Evolutionary conservation across 2,329 filamentous ascomycete genomes (phyloP).

Genomic region (Trichoderma asperellum): DNA sequence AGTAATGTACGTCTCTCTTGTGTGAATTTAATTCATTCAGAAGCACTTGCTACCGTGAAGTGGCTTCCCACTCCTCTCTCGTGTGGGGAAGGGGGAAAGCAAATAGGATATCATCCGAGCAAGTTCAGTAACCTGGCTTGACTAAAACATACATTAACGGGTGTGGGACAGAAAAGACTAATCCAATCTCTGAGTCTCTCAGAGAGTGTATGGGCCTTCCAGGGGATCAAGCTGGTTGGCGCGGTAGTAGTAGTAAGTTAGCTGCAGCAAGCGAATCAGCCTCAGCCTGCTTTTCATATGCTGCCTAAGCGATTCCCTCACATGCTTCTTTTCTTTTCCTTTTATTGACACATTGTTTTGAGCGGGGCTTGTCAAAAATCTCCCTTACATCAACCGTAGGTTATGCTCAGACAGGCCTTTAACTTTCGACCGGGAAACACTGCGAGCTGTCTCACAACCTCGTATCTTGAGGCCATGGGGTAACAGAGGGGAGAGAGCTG

Average conservation of each 20-base stretch:
- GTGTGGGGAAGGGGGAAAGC: not conserved
- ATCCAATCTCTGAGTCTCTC: not conserved
- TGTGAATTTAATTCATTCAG: not conserved
- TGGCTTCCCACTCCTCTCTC: not conserved
- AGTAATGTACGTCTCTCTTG: not conserved
- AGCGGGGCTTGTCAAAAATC: not conserved
- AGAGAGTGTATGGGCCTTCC: not conserved
- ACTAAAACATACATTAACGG: not conserved
- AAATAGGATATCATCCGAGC: constrained; percentile 10
- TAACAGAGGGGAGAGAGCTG: not conserved
- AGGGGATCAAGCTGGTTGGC: not conserved
- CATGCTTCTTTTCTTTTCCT: not conserved
- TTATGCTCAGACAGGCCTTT: not conserved
- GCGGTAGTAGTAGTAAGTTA: not conserved
- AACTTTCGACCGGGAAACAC: not conserved
- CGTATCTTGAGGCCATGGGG: not conserved
- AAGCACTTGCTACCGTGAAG: not conserved
- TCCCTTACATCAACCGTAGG: not conserved
- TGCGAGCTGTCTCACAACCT: not conserved
- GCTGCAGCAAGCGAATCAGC: not conserved
- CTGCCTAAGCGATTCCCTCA: not conserved
- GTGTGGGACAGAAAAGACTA: not conserved
- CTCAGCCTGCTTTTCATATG: not conserved
- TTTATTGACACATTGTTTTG: not conserved
- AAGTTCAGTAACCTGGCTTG: not conserved